Evolutionary conservation across 768 basidiomycete species (phyloP), one percentile per base, ranked within the genome.

Genomic region (Arthromyces matolae): DNA sequence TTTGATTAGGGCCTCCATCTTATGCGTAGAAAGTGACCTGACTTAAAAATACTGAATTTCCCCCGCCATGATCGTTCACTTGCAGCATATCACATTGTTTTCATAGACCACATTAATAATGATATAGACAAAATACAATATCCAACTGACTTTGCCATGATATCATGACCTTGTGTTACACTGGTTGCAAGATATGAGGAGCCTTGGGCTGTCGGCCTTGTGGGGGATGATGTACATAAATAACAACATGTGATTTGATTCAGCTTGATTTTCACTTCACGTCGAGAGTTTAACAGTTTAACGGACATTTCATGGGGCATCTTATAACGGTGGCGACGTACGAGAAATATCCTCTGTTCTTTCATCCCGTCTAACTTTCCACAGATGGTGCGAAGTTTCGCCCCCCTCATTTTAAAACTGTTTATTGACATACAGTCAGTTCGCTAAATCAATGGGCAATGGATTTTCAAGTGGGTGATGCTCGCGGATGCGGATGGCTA

Each of bases 391-490:
- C 35, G 53, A 33, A 32, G 2, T 23, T 23, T 48, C 49, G n/a
- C n/a, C n/a, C 24, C 20, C 32, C 24, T 53, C 7, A 25, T 28
- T 28, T 47, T 19, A 28, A 19, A 45, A 46, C 18, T n/a, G n/a
- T 6, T 41, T 16, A 1, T 44, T 54, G 10, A 52, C 37, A 28
- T 20, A 28, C 33, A 19, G 49, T 25, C 56, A 95, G 93, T 64
- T 93, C 93, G 13, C 73, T 99, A 23, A 95, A 97, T 60, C 95
- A 99, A 68, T 97, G 95, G 93, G 89, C 96, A 6, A 70, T 98
- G 31, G 95, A 97, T 64, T 97, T 97, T 52, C 83, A 94, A 62
- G 93, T 87, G 24, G 59, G 52, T 71, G 7, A 25, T 13, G 14
- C 40, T 31, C 16, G 34, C 16, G 5, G 18, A 38, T 10, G 16